Percentiles rank a stretch among this genome's conserved stretches.
Evolutionary conservation across 1,284 basidiomycete species (phyloP).

Genomic region (Hymenochaete sp.): DNA sequence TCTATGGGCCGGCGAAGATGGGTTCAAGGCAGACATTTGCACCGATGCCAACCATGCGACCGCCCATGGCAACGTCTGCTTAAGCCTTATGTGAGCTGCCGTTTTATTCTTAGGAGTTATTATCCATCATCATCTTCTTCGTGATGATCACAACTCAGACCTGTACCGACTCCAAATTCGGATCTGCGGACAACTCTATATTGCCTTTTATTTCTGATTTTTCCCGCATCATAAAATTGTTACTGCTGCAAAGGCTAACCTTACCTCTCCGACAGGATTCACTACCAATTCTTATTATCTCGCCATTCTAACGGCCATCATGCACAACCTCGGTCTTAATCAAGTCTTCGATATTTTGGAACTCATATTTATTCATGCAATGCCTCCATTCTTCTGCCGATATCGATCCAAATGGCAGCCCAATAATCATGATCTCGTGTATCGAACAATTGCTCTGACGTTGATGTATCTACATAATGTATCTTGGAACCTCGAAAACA

Average conservation of each 20-base stretch:
- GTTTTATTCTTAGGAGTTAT: neutral
- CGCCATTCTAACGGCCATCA: neutral
- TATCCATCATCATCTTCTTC: conserved; percentile 4
- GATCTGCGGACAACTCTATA: conserved; percentile 30
- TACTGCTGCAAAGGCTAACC: neutral
- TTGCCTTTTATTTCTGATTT: conserved; percentile 34
- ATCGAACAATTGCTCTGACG: no score
- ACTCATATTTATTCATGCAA: neutral
- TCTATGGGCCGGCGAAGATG: conserved; percentile 50
- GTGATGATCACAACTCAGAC: conserved; percentile 37
- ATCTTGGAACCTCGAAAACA: no score
- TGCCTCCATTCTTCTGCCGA: neutral
- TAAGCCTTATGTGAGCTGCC: conserved; percentile 12
- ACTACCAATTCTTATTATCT: neutral
- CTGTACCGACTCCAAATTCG: conserved; percentile 34
- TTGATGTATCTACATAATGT: no score
- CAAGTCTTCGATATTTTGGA: neutral
- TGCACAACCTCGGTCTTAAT: neutral
- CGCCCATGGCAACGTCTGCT: conserved; percentile 30
- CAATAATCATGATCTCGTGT: no score
- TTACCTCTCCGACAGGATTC: neutral
- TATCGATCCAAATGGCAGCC: no score
- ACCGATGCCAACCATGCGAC: conserved; percentile 48
- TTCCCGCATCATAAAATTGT: neutral
- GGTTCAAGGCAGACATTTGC: conserved; percentile 45